Base-by-base conservation (phyloP, 768 basidiomycete species). In the Hemileccinum rubropunctum region DNA sequence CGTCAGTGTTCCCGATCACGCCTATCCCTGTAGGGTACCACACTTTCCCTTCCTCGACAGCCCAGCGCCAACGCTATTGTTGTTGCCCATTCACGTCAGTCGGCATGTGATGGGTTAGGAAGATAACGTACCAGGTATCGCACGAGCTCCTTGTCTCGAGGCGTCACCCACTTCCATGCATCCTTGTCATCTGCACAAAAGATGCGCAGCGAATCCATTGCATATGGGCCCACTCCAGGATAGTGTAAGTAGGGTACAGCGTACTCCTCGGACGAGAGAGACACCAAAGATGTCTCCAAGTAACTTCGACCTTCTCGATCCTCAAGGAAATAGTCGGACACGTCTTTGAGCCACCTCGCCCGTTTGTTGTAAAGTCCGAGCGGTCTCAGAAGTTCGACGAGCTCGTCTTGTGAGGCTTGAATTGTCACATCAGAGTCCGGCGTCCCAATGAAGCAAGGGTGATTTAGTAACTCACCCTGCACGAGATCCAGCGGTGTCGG, bases 161-260 rank as follows among this genome's bases (percentile, higher is more conserved):
- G 86, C 58, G 74, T 68, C 13, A 88, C 85, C 0, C 57, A 47
- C 58, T 80, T 79, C 88, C 87, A 89, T 48, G 80, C 81, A 5
- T 61, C 52, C 65, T 47, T 42, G 62, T 54, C 46, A 23, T 49
- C 57, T 6, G 33, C 50, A 51, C 79, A 86, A 64, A 86, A 90
- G 17, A 90, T 87, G 35, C 85, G 76, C 58, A 87, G 86, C 5
- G 84, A 88, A 61, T 90, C 88, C 1, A 86, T 73, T 1, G 88
- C 88, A 52, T 90, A 91, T 3, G 72, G 69, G 0, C 88, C 87
- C 1, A 82, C 73, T 0, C 86, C 86, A 0, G 84, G 81, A 23
- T 83, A 74, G 57, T 82, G 76, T 35, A 80, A 79, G 47, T 82
- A 68, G 11, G 77, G 69, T 10, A 79, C 81, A 6, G 68, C 12